Percentiles rank a stretch among this genome's conserved stretches.
phyloP scores from a whole-genome alignment of 106 monocot species.

The Allium sativum region DNA sequence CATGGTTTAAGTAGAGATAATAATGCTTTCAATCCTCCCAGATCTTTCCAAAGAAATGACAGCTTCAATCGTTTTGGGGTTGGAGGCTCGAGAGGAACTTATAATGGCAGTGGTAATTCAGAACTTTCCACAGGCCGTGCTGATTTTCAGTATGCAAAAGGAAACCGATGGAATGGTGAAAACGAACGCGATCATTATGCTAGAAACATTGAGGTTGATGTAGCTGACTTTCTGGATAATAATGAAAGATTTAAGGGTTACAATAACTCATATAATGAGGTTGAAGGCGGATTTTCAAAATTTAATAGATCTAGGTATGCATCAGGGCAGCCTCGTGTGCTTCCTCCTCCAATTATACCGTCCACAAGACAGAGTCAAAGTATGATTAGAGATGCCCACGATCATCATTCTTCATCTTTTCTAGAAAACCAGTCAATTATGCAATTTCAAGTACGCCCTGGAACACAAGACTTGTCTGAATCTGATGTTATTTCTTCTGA shows the following conservation, averaged over 20 bases:
- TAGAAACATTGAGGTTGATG: conserved; percentile 34
- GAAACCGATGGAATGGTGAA: conserved; percentile 33
- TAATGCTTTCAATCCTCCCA: conserved; percentile 19
- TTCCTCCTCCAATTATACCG: conserved; percentile 65
- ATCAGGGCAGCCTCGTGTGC: conserved; percentile 77
- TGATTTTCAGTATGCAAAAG: conserved; percentile 28
- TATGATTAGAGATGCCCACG: conserved; percentile 22
- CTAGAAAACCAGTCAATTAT: conserved; percentile 16
- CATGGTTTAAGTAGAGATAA: conserved; percentile 28
- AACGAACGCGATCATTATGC: conserved; percentile 27
- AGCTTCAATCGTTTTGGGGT: conserved; percentile 16
- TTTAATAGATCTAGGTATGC: conserved; percentile 54
- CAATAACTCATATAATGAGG: conserved; percentile 9
- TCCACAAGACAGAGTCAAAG: conserved; percentile 35
- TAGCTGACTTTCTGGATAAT: conserved; percentile 40
- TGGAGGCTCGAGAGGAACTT: conserved; percentile 24
- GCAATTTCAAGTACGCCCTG: conserved; percentile 10
- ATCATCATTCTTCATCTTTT: conserved; percentile 21
- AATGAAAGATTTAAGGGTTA: conserved; percentile 48
- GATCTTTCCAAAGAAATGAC: conserved; percentile 33
- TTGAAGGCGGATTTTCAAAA: conserved; percentile 40
- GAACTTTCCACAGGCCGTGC: conserved; percentile 21
- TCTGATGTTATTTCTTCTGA: conserved; percentile 15
- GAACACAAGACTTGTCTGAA: conserved; percentile 11
- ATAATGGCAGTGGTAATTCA: conserved; percentile 23